Evolutionary conservation across 768 basidiomycete species (phyloP), one percentile per base, ranked within the genome.

Genomic region (Lepiota brunneoincarnata): DNA sequence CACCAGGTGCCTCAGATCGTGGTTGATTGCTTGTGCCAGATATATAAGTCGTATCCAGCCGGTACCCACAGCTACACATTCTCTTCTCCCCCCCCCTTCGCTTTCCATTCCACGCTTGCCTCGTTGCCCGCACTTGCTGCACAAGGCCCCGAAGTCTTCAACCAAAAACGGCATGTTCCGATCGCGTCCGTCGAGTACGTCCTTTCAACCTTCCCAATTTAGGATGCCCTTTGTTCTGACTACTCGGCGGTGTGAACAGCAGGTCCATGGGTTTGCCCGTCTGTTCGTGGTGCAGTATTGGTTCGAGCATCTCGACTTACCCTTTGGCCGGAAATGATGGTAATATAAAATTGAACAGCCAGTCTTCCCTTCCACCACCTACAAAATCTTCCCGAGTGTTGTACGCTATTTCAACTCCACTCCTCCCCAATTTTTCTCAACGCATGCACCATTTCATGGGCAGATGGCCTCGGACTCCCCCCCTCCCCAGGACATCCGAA

Each of bases 201-300:
- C 67, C 74, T 75, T 79, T 78, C 63, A 76, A 74, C 73, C 67
- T 79, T 71, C 76, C 76, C 69, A 69, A 75, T 77, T 65, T 72
- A 74, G 77, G 69, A 60, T 64, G 65, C 69, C 75, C 75, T 74
- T 79, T 79, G 76, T 77, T 70, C 69, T 65, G 59, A 60, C 59
- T 60, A 62, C 61, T 60, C 58, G 62, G 64, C 62, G 68, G 70
- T 71, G 71, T 71, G 72, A 72, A 72, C 66, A 64, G 68, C 67
- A 66, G 63, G 64, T 61, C 65, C 63, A 64, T 65, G 61, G 63
- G 63, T 64, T 64, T 64, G 64, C 62, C 64, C 59, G 69, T 72
- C 61, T 66, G 68, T 70, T 65, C 69, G 68, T 71, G 65, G 63
- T 64, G 65, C 61, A 58, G 58, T 58, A 68, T 68, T 68, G 69